These are phyloP conservation scores for Paracoccidioides brasiliensis DNA, from an alignment of 2,329 filamentous ascomycete species.

Conservation along the genomic window DNA sequence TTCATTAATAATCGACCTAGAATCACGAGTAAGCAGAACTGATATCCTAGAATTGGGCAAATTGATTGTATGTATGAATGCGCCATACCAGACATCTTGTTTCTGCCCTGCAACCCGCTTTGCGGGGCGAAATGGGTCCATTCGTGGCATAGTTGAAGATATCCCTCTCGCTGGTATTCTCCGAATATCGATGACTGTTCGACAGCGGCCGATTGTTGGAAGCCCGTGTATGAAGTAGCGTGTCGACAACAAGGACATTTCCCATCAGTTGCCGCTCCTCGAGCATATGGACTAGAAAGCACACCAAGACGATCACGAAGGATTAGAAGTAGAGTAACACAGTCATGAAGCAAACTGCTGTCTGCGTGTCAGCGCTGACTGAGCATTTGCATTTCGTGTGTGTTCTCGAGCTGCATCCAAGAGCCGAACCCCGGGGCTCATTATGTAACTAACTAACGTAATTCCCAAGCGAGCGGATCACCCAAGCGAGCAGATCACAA, in stretches of 20 bases:
- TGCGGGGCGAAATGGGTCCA: conserved; percentile 35
- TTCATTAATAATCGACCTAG: conserved; percentile 54
- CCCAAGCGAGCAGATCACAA: background rate
- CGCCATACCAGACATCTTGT: conserved; percentile 37
- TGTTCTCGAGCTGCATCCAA: no score
- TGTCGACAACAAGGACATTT: background rate
- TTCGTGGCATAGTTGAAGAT: conserved; percentile 26
- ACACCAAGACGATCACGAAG: background rate
- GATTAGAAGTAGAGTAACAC: no score
- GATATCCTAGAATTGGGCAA: background rate
- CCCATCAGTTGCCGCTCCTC: background rate
- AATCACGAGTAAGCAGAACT: background rate
- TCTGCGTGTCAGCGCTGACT: no score
- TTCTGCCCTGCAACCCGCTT: conserved; percentile 37
- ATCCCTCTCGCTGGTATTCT: conserved; percentile 20
- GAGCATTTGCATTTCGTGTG: no score
- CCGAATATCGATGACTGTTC: background rate
- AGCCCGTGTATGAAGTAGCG: background rate
- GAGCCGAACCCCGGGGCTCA: no score
- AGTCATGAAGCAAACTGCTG: no score
- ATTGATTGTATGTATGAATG: background rate
- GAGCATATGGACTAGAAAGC: background rate
- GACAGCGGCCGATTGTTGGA: background rate
- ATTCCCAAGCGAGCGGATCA: no score
- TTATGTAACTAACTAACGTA: no score